Base-by-base conservation (phyloP, 2,329 filamentous ascomycete species). In the Phialophora chinensis region DNA sequence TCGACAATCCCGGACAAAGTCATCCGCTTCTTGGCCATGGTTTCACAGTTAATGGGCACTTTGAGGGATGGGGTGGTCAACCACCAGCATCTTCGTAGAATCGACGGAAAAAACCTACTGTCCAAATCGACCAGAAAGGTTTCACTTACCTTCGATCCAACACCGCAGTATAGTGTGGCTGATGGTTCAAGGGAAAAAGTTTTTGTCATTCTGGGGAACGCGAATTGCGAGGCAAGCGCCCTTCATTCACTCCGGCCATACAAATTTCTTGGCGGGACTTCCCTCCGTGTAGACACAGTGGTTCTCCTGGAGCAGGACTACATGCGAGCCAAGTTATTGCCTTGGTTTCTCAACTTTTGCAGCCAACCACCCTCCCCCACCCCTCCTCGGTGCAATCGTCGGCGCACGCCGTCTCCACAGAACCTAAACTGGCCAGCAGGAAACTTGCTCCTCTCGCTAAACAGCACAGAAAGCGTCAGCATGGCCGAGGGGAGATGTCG, bases 1-100 rank as follows among this genome's bases (percentile, higher is more conserved):
- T 8, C 17, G 38, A 44, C 38, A 44, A 44, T 44, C 38, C 38
- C 38, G 38, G 38, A 44, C 38, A 20, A n/a, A 44, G 38, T 44
- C 38, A 44, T 44, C 38, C 38, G 38, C 38, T 44, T 44, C 38
- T 44, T 44, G 17, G 38, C 38, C 38, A 44, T 0, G 38, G 17
- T 44, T 44, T 44, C 38, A 44, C 38, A 44, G 38, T 44, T 44
- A 44, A 44, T 44, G 17, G 17, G 38, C 38, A 44, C 38, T 44
- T 44, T 44, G 38, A 7, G 17, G 38, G 38, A 42, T 42, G 38
- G 38, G 38, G 14, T 42, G n/a, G 38, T 42, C 38, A 33, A 33
- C 31, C 33, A 35, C 33, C 33, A 44, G 17, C 6, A 20, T 4
- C 12, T 10, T 44, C 6, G 38, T 44, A 44, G 17, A 44, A n/a